Conservation (phyloP, 169 alveolate species). For the Eimeria praecox region DNA sequence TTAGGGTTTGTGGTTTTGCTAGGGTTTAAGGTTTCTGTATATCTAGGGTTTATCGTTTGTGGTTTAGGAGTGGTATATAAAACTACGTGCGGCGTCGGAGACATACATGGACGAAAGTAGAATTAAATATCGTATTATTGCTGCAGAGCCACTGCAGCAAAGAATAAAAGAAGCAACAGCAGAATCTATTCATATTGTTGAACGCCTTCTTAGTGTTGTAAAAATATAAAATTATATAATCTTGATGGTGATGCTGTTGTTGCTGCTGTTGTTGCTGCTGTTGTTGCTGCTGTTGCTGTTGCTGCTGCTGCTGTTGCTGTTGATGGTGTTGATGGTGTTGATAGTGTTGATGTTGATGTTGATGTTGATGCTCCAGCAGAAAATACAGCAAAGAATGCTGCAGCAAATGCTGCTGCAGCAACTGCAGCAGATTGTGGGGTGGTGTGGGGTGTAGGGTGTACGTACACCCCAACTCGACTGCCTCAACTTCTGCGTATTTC, state of each 20-base stretch:
- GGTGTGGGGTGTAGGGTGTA: neutral
- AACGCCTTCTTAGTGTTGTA: neutral
- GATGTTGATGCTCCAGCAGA: neutral
- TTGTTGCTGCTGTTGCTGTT: neutral
- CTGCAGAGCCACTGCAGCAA: neutral
- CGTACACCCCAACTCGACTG: too few relatives aligned
- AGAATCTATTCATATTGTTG: neutral
- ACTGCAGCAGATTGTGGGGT: neutral
- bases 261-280: constrained; percentile 87
- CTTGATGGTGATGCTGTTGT: constrained; percentile 94
- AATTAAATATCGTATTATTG: neutral
- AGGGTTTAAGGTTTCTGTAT: neutral
- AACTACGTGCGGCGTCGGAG: neutral
- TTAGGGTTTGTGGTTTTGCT: too few relatives aligned
- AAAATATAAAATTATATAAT: constrained; percentile 87
- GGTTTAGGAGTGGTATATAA: neutral
- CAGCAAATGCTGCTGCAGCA: neutral
- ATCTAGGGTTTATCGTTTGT: neutral
- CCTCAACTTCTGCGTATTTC: constrained; percentile 20
- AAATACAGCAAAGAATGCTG: neutral
- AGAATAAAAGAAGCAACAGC: constrained; percentile 1
- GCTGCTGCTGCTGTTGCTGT: neutral
- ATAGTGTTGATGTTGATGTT: neutral
- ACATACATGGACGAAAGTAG: neutral
- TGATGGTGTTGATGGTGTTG: too few relatives aligned